These are phyloP conservation scores for Nadsonia commutata DNA, from an alignment of 1,139 yeast species.

Conservation along the genomic window DNA sequence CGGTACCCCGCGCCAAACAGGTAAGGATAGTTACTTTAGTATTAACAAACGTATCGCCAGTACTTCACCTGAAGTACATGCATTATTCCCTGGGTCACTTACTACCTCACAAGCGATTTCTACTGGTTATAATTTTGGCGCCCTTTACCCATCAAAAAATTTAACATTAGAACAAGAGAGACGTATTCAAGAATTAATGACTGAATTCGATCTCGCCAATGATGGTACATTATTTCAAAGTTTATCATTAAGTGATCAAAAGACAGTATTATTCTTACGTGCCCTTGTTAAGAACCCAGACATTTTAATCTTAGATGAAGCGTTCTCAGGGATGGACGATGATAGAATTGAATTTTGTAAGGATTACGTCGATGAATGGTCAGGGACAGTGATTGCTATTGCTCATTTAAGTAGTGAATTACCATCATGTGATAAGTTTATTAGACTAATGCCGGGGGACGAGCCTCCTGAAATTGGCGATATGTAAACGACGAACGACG, in stretches of 20 bases:
- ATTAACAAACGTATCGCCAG: constrained; percentile 73
- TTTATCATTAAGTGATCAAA: constrained; percentile 60
- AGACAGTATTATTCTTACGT: constrained; percentile 58
- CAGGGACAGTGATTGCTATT: constrained; percentile 58
- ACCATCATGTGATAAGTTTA: constrained; percentile 38
- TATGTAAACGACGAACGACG: too few species aligned
- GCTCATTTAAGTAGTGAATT: constrained; percentile 62
- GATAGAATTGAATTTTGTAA: constrained; percentile 52
- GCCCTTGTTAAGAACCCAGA: constrained; percentile 66
- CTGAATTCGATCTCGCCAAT: constrained; percentile 20
- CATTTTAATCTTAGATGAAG: constrained; percentile 75
- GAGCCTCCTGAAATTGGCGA: constrained; percentile 18
- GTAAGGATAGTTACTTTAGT: constrained; percentile 62
- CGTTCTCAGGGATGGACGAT: constrained; percentile 81
- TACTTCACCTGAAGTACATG: constrained; percentile 84
- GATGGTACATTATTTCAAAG: constrained; percentile 35
- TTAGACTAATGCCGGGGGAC: constrained; percentile 23
- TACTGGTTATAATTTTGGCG: constrained; percentile 66
- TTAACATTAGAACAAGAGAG: constrained; percentile 24
- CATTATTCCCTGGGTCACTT: constrained; percentile 47
- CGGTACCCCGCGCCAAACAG: constrained; percentile 58
- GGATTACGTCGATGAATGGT: constrained; percentile 41
- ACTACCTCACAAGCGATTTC: constrained; percentile 45
- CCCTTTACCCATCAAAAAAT: constrained; percentile 29
- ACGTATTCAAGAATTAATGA: constrained; percentile 21